These are phyloP conservation scores for Medicago truncatula DNA, from an alignment of 306 rosid species.

Conservation along the genomic window DNA sequence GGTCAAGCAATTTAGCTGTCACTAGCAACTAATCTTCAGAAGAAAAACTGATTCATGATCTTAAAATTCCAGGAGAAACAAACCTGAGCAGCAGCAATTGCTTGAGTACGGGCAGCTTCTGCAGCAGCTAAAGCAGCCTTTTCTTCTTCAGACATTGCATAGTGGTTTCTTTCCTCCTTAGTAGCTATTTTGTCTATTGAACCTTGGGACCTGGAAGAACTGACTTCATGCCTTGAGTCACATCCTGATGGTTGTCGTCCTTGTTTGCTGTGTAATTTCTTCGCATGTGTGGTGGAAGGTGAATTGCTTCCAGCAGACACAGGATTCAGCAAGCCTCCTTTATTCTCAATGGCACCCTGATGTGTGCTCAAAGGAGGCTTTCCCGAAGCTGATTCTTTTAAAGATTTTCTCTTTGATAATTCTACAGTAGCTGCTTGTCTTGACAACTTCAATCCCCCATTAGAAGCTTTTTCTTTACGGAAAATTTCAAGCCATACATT, in stretches of 20 bases:
- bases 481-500: slow-evolving; percentile 98
- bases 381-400: slow-evolving; percentile 72
- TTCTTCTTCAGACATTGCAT: slow-evolving; percentile 83
- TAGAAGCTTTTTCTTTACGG: slow-evolving; percentile 93
- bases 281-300: slow-evolving; percentile 53
- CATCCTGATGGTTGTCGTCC: slow-evolving; percentile 56
- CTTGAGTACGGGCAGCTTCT: slow-evolving; percentile 94
- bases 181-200: slow-evolving; percentile 53
- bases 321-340: slow-evolving; percentile 60
- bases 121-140: slow-evolving; percentile 94
- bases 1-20: slow-evolving; percentile 11
- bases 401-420: slow-evolving; percentile 67
- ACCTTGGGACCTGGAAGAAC: slow-evolving; percentile 71
- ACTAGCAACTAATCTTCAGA: slow-evolving; percentile 28
- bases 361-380: slow-evolving; percentile 80
- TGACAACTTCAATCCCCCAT: slow-evolving; percentile 74
- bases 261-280: slow-evolving; percentile 61
- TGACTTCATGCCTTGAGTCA: slow-evolving; percentile 65
- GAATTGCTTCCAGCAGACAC: slow-evolving; percentile 63
- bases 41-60: slow-evolving; percentile 29
- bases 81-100: slow-evolving; percentile 98
- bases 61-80: slow-evolving; percentile 43
- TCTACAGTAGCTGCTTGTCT: slow-evolving; percentile 70
- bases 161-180: slow-evolving; percentile 49
- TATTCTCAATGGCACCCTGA: slow-evolving; percentile 64